A percentile compares a stretch with the other conserved stretches of the same genome.
These are phyloP conservation scores for Calonectria hawksworthii DNA, from an alignment of 2,329 filamentous ascomycete species.

Conservation along the genomic window DNA sequence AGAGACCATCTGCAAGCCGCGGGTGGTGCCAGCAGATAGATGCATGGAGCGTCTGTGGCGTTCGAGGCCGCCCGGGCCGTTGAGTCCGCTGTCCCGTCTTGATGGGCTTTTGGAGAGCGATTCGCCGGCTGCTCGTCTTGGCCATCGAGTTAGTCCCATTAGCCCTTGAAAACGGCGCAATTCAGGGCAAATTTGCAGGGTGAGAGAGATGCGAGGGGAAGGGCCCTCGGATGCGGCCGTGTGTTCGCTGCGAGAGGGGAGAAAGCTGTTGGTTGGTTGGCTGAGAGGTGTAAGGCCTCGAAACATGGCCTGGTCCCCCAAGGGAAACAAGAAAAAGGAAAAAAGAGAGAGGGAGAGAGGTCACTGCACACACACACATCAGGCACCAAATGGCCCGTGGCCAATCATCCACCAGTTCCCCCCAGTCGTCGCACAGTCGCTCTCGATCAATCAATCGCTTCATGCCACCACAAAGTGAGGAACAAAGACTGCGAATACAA, in stretches of 20 bases:
- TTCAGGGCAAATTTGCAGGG: slow-evolving; percentile 21
- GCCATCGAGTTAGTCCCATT: background rate
- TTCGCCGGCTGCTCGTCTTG: background rate
- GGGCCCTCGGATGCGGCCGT: slow-evolving; percentile 40
- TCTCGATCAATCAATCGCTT: slow-evolving; percentile 2
- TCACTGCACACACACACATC: slow-evolving; percentile 3
- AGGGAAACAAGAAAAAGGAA: background rate
- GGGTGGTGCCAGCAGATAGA: slow-evolving; percentile 44
- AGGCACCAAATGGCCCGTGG: slow-evolving; percentile 22
- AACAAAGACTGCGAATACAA: background rate
- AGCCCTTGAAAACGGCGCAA: background rate
- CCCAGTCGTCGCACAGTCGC: background rate
- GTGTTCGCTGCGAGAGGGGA: slow-evolving; percentile 18
- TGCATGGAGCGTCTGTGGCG: slow-evolving; percentile 24
- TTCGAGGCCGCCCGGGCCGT: slow-evolving; percentile 8
- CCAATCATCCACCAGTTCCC: slow-evolving; percentile 21
- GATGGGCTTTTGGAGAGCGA: background rate
- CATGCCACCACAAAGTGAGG: background rate
- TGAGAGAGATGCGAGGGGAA: no score
- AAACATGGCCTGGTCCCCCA: slow-evolving; percentile 36
- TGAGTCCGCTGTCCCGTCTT: slow-evolving; percentile 4
- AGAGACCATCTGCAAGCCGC: slow-evolving; percentile 35
- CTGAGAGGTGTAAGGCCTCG: slow-evolving; percentile 23
- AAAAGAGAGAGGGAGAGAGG: background rate
- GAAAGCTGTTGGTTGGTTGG: slow-evolving; percentile 2